phyloP scores from a whole-genome alignment of 2,329 filamentous ascomycete genomes.

The Coleophoma cylindrospora region DNA sequence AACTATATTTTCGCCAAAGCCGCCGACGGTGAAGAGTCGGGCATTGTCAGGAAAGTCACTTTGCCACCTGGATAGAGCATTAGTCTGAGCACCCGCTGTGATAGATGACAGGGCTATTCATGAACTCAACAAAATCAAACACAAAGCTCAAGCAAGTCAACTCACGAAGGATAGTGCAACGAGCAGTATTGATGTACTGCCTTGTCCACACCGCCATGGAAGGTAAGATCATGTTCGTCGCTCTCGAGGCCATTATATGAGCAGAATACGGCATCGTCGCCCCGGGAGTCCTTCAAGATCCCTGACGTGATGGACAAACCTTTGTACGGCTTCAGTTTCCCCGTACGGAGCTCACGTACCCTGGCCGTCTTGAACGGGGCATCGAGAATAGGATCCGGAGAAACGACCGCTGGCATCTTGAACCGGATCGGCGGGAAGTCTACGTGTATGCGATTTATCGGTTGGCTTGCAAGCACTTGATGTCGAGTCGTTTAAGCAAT shows the following conservation, averaged over 20 bases:
- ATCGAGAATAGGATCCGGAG: conserved; percentile 8
- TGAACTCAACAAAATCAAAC: too few species aligned
- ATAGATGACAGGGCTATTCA: too few species aligned
- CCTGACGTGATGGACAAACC: conserved; percentile 46
- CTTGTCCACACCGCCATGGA: conserved; percentile 60
- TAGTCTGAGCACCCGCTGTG: neutral
- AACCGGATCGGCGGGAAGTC: too few species aligned
- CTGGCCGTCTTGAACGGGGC: conserved; percentile 19
- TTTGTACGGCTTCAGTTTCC: conserved; percentile 49
- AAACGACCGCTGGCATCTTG: neutral
- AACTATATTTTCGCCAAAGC: conserved; percentile 62
- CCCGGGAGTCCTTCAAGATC: conserved; percentile 32
- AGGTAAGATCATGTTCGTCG: conserved; percentile 58
- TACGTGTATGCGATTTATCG: too few species aligned
- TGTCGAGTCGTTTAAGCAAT: too few species aligned
- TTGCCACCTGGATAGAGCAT: conserved; percentile 37
- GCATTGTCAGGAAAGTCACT: conserved; percentile 45
- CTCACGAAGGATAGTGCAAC: conserved; percentile 43
- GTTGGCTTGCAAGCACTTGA: too few species aligned
- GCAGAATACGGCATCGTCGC: conserved; percentile 11
- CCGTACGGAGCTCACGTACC: conserved; percentile 51
- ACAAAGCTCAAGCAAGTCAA: neutral
- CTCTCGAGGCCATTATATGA: conserved; percentile 40
- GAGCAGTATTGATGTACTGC: conserved; percentile 54
- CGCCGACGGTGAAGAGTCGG: conserved; percentile 48